Evolutionary conservation across 306 rosid species (phyloP), one percentile per base, ranked within the genome.

Genomic region (Argentina anserina): DNA sequence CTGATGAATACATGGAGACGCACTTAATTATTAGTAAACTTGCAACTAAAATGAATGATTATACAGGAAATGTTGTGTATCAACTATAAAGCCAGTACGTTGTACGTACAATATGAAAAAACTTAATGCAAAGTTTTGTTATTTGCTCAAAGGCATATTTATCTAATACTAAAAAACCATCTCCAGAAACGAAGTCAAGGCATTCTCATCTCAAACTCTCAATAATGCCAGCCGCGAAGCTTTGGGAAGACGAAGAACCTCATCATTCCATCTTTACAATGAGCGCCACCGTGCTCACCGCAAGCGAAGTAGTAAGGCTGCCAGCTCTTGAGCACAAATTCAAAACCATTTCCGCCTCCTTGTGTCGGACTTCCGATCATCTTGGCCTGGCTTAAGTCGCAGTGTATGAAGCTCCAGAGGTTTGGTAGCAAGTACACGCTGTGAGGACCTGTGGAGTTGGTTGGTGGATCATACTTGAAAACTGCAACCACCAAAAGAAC

Each of bases 381-480:
- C 81, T 46, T 79, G 0, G 92, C 92, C 31, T 25, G 65, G 8
- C 70, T 84, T 0, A 92, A 17, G 34, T 88, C 86, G 74, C 97
- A 92, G 1, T 81, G 85, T 17, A 15, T 3, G 80, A 80, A 90
- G 76, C 94, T 90, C 59, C 33, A 0, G 3, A 69, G 71, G 47
- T 74, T 67, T 17, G 79, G 73, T 37, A 87, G 83, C 81, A 85
- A n/a, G 80, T 84, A 91, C n/a, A 88, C 93, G 36, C 81, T 88
- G 59, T 92, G 94, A 9, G 93, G 84, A 49, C 74, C 71, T n/a
- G 74, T 68, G 0, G 79, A 72, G 3, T 70, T 65, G 6, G 65
- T 89, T 42, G 93, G 97, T 7, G 86, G 74, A 66, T 85, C 93
- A 33, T 86, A 90, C 83, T 88, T 92, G 84, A 92, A 92, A 17